These are phyloP conservation scores for Scheffersomyces ergatensis DNA, from an alignment of 805 yeast genomes.

Conservation along the genomic window DNA sequence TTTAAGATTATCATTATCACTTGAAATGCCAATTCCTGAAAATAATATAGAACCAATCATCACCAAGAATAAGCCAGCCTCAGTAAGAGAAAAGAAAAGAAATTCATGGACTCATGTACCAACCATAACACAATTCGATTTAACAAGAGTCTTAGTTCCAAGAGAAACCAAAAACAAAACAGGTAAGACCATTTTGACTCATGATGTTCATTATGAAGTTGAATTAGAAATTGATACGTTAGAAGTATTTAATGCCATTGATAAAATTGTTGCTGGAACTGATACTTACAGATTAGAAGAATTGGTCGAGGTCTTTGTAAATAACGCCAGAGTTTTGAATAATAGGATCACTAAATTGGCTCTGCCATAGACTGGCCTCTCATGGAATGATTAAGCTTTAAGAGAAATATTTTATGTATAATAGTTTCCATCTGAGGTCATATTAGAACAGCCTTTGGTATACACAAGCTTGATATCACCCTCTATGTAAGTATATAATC, in stretches of 20 bases:
- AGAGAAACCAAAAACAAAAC: constrained; percentile 32
- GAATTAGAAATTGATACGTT: constrained; percentile 40
- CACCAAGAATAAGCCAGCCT: constrained; percentile 50
- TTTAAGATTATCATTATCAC: constrained; percentile 67
- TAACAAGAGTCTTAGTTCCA: constrained; percentile 56
- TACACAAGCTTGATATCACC: too few species aligned
- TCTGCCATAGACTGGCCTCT: too few species aligned
- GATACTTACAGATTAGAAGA: constrained; percentile 42
- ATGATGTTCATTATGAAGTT: constrained; percentile 34
- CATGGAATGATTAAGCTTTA: too few species aligned
- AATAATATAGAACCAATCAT: constrained; percentile 50
- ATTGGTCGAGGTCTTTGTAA: constrained; percentile 42
- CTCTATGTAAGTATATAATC: neutral
- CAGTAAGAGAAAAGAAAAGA: constrained; percentile 70
- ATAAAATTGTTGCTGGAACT: constrained; percentile 34
- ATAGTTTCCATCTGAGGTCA: too few species aligned
- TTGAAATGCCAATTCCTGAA: constrained; percentile 73
- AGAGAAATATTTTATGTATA: too few species aligned
- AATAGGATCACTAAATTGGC: constrained; percentile 43
- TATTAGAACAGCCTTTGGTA: too few species aligned
- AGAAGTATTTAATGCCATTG: constrained; percentile 41
- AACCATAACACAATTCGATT: constrained; percentile 69
- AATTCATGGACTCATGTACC: constrained; percentile 70
- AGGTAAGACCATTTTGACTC: constrained; percentile 35
- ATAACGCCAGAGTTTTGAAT: constrained; percentile 43